Conservation (phyloP, 257 asterid species). For the Lycium barbarum region DNA sequence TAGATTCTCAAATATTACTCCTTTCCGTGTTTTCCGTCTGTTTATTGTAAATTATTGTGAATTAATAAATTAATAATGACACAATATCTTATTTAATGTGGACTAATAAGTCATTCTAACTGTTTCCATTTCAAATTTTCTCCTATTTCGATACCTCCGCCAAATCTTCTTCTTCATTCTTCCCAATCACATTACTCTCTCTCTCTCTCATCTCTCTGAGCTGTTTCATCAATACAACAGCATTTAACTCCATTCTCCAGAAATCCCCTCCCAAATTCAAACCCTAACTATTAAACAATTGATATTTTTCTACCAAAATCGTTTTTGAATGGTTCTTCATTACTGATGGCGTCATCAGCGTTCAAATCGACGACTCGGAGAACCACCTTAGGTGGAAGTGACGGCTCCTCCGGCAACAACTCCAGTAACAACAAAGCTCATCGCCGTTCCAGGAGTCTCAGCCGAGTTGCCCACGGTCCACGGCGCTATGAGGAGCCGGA, state of each 20-base stretch:
- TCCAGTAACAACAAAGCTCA: conserved; percentile 38
- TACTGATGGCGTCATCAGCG: conserved; percentile 84
- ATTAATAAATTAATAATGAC: neutral
- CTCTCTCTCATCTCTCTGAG: conserved; percentile 11
- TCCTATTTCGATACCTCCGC: conserved; percentile 22
- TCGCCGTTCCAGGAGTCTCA: conserved; percentile 59
- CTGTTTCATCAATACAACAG: neutral
- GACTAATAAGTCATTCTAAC: conserved; percentile 23
- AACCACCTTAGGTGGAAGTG: conserved; percentile 49
- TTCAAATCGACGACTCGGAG: conserved; percentile 74
- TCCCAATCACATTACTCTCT: neutral
- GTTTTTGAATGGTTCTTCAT: neutral
- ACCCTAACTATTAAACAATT: neutral
- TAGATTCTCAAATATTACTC: neutral
- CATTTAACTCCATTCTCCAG: neutral
- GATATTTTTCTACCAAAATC: neutral
- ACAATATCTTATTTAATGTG: neutral
- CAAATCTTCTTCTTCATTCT: conserved; percentile 15
- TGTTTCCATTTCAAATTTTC: conserved; percentile 22
- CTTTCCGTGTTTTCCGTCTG: neutral
- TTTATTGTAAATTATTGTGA: neutral
- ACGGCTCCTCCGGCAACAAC: conserved; percentile 32
- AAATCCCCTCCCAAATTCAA: neutral
- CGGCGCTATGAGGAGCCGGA: conserved; percentile 49
- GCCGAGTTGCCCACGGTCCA: conserved; percentile 47